Percentiles rank a stretch among this genome's conserved stretches.
Conservation (phyloP, 108 stramenopile genomes). For the Cyclotella cryptica region DNA sequence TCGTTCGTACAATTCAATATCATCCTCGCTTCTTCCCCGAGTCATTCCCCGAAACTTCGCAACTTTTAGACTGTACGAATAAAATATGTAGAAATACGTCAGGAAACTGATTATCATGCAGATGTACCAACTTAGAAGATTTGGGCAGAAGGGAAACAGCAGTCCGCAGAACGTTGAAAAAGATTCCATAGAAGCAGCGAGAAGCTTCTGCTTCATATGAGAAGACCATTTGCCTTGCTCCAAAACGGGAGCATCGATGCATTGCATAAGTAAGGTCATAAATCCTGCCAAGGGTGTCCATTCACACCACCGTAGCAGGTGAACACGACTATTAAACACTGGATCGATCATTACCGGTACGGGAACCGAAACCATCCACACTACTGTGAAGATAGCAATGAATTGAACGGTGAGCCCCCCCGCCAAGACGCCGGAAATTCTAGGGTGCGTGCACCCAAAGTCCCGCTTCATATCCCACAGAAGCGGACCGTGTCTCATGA, state of each 20-base stretch:
- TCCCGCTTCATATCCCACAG: constrained; percentile 24
- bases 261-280: constrained; percentile 68
- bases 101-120: constrained; percentile 44
- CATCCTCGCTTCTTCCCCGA: constrained; percentile 32
- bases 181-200: constrained; percentile 16
- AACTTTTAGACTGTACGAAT: constrained; percentile 24
- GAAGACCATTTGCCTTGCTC: constrained; percentile 24
- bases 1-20: constrained; percentile 35
- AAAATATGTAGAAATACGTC: constrained; percentile 42
- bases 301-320: constrained; percentile 69
- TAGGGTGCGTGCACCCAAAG: not conserved
- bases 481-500: constrained; percentile 35
- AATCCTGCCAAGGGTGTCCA: constrained; percentile 66
- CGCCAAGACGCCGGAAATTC: constrained; percentile 52
- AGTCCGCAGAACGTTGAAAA: constrained; percentile 48
- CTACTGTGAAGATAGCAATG: constrained; percentile 48
- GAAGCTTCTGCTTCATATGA: constrained; percentile 27
- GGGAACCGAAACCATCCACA: constrained; percentile 56
- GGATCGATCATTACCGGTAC: constrained; percentile 62
- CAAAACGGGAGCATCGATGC: constrained; percentile 45
- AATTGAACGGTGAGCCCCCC: constrained; percentile 56
- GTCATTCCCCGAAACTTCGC: constrained; percentile 1
- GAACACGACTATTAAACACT: constrained; percentile 45
- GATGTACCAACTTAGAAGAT: constrained; percentile 29
- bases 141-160: constrained; percentile 58